A percentile compares a stretch with the other conserved stretches of the same genome.
These are phyloP conservation scores for Cornus kousa DNA, from an alignment of 148 eudicot species.

Conservation along the genomic window DNA sequence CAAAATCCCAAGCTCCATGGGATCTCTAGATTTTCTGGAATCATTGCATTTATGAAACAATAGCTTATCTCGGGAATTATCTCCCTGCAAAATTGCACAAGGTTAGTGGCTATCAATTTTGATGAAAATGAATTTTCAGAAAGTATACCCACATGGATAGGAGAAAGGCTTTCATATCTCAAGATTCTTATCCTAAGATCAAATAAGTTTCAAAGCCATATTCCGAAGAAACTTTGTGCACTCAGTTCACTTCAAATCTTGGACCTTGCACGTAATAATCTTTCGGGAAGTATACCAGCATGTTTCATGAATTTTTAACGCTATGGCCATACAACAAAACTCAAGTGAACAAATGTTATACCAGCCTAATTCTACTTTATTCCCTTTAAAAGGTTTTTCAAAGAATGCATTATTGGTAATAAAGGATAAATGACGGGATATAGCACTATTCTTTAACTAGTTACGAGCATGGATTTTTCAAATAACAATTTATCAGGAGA, in stretches of 20 bases:
- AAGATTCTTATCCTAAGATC: background rate
- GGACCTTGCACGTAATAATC: background rate
- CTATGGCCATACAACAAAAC: background rate
- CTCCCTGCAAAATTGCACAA: constrained; percentile 7
- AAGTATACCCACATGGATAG: constrained; percentile 18
- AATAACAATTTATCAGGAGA: no score
- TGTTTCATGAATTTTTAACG: background rate
- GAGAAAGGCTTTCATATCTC: background rate
- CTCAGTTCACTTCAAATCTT: background rate
- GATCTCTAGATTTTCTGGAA: background rate
- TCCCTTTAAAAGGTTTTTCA: no score
- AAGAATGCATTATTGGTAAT: no score
- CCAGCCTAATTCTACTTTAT: background rate
- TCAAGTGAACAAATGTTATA: background rate
- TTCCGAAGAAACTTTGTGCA: background rate
- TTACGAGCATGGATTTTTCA: no score
- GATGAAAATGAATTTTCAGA: constrained; percentile 11
- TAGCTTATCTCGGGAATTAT: background rate
- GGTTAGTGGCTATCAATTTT: background rate
- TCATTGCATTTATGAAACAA: background rate
- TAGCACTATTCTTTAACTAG: no score
- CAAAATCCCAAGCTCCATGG: background rate
- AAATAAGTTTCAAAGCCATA: background rate
- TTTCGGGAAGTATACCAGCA: background rate
- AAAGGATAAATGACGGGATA: no score